Evolutionary conservation across 139 green algal genomes (phyloP).

Genomic region (Micractinium sp.): DNA sequence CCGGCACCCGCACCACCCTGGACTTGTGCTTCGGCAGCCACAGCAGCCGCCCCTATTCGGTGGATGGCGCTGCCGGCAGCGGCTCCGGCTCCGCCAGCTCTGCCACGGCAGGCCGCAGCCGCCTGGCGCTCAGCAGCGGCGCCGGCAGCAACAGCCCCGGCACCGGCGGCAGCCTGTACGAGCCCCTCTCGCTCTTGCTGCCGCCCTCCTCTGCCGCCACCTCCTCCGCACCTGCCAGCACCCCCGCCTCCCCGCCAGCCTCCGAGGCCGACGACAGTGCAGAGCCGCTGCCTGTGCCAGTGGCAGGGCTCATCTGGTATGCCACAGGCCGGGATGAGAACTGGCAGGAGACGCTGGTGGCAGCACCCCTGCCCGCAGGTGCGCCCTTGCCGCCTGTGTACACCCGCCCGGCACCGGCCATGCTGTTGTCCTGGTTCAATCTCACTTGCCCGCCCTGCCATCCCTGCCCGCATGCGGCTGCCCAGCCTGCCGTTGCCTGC

Average conservation of each 20-base stretch:
- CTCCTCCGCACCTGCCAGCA: not conserved
- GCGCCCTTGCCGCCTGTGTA: not conserved
- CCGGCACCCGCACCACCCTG: slow-evolving; percentile 24
- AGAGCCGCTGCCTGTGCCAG: slow-evolving; percentile 23
- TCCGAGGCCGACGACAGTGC: not conserved
- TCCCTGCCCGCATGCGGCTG: not conserved
- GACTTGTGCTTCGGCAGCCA: not conserved
- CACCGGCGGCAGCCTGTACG: not conserved
- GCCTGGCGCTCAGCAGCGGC: not conserved
- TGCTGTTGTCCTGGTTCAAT: not conserved
- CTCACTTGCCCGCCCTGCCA: not conserved
- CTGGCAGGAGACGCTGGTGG: slow-evolving; percentile 47
- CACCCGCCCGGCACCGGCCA: not conserved
- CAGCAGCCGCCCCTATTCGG: slow-evolving; percentile 1
- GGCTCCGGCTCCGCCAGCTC: not conserved
- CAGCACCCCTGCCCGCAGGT: slow-evolving; percentile 26
- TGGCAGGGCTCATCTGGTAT: slow-evolving; percentile 47
- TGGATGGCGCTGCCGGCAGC: not conserved
- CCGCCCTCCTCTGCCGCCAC: not conserved
- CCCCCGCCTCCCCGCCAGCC: not conserved
- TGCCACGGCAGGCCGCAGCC: not conserved
- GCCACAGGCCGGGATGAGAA: slow-evolving; percentile 32
- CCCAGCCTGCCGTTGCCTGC: not conserved
- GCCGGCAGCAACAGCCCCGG: not conserved
- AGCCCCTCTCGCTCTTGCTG: not conserved